Base-by-base conservation (phyloP, 2,329 filamentous ascomycete genomes). In the Didymellaceae sp. region DNA sequence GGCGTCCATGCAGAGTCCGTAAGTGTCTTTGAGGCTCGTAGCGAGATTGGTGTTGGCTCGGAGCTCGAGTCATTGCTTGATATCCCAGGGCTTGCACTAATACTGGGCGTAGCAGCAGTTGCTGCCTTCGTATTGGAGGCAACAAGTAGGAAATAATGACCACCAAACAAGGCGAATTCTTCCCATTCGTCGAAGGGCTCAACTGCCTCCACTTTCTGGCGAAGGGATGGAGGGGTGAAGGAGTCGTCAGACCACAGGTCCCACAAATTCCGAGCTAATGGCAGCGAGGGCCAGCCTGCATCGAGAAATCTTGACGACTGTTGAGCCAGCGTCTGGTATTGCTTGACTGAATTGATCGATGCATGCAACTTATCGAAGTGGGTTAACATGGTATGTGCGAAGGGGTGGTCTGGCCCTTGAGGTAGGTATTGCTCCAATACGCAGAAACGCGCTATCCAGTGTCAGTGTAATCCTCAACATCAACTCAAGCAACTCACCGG, bases 111-210 rank as follows among this genome's bases (percentile, higher is more conserved):
- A 34, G 33, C 52, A 42, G 45, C 53, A 34, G 58, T 26, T 53
- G 37, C 30, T 46, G 50, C 37, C 43, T 58, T 55, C 45, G 53
- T 56, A 62, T 74, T 84, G 32, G 76, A 80, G 11, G 90, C 90
- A 16, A 85, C 78, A 7, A 96, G 78, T 33, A 97, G 75, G 61
- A 92, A 89, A 72, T 96, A 96, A 72, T 97, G 92, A 25, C 86
- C 86, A 2, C 84, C 85, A 70, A 95, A 96, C 1, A 96, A 77
- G 2, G 88, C 86, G 67, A 97, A 91, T 65, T 97, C 93, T 72
- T 97, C 93, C 91, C 91, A 96, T 73, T 97, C 92, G 70, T 97
- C 93, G 67, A 97, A 97, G 1, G 88, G 85, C 66, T 97, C 93
- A 13, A 91, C 73, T 1, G 75, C 67, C 61, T 96, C 87, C 11